Percentiles rank a stretch among this genome's conserved stretches.
Conservation (phyloP, 306 rosid species). For the Quercus gilva region DNA sequence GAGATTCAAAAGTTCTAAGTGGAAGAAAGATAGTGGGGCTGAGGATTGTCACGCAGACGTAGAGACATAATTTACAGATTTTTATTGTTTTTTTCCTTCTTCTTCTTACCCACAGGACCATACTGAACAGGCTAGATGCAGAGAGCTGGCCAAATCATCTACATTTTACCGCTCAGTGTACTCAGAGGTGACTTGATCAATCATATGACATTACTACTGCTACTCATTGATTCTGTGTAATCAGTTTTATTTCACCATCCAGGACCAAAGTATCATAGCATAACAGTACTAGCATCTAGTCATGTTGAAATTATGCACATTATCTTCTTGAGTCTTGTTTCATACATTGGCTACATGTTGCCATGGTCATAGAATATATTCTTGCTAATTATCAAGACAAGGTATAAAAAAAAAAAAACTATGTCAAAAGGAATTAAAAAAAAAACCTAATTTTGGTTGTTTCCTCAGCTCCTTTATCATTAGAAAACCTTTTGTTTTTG, state of each 20-base stretch:
- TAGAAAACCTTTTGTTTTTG: no score
- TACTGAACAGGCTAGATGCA: slow-evolving; percentile 16
- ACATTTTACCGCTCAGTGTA: slow-evolving; percentile 26
- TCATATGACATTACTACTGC: background rate
- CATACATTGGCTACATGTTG: background rate
- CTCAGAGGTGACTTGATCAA: slow-evolving; percentile 27
- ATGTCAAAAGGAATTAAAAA: background rate
- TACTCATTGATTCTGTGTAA: background rate
- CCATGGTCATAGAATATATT: background rate
- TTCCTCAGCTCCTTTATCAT: background rate
- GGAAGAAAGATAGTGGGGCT: background rate
- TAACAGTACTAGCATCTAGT: background rate
- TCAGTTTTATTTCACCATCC: background rate
- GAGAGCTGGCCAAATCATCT: slow-evolving; percentile 15
- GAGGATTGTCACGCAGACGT: background rate
- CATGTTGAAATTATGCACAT: background rate
- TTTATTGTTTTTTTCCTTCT: background rate
- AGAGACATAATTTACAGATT: background rate
- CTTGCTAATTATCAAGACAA: background rate
- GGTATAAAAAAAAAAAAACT: background rate
- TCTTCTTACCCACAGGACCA: slow-evolving; percentile 13
- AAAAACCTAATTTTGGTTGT: background rate
- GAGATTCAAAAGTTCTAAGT: background rate
- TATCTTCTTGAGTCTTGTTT: background rate
- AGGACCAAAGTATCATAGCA: background rate